A percentile compares a stretch with the other conserved stretches of the same genome.
Evolutionary conservation across 345 rosid genomes (phyloP).

Genomic region (Eucalyptus pauciflora): DNA sequence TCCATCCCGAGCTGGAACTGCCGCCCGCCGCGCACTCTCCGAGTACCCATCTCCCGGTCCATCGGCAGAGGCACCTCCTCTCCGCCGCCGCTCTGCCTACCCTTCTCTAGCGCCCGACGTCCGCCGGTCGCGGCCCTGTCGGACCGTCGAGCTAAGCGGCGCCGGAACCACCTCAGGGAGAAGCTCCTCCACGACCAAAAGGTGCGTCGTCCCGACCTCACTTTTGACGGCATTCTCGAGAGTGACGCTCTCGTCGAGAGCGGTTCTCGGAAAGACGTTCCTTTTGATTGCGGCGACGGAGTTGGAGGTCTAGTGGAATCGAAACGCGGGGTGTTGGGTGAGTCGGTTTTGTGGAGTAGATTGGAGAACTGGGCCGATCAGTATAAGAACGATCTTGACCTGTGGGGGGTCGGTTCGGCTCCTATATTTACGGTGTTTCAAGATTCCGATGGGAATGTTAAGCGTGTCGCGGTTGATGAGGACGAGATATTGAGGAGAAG

Average conservation of each 20-base stretch:
- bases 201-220: constrained; percentile 38
- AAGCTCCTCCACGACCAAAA: constrained; percentile 41
- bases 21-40: constrained; percentile 3
- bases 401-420: constrained; percentile 67
- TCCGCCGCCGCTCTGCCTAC: neutral
- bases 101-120: neutral
- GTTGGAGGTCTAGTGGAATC: neutral
- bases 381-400: constrained; percentile 48
- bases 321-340: constrained; percentile 8
- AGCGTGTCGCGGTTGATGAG: constrained; percentile 43
- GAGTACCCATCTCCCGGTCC: constrained; percentile 10
- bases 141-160: constrained; percentile 23
- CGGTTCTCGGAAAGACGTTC: neutral
- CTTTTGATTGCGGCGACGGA: neutral
- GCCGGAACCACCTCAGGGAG: constrained; percentile 63
- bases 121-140: constrained; percentile 44
- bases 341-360: constrained; percentile 37
- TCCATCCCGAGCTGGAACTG: neutral
- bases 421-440: constrained; percentile 50
- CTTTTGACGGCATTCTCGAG: neutral
- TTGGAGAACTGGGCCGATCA: constrained; percentile 61
- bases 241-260: neutral
- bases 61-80: neutral
- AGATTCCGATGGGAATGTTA: constrained; percentile 46
- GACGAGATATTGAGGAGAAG: constrained; percentile 44